phyloP scores from a whole-genome alignment of 495 filamentous ascomycete genomes.

The Elaphomyces granulatus region DNA sequence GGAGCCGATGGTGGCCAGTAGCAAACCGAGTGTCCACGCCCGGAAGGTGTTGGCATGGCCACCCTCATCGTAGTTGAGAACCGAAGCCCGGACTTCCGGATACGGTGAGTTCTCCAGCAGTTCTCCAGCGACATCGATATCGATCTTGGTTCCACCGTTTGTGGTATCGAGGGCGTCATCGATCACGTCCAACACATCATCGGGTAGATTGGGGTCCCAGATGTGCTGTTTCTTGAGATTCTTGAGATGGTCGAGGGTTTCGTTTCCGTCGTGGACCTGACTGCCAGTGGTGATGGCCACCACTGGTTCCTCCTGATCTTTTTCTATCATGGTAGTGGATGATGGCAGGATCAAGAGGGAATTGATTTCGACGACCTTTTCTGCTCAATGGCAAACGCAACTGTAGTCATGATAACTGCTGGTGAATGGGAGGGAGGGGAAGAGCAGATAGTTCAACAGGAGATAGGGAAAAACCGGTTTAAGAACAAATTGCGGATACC shows the following conservation, averaged over 20 bases:
- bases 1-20: constrained; percentile 51
- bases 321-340: constrained; percentile 16
- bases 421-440: constrained; percentile 1
- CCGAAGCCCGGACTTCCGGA: constrained; percentile 40
- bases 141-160: constrained; percentile 38
- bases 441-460: constrained; percentile 4
- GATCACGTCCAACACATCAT: constrained; percentile 45
- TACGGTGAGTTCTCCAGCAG: constrained; percentile 56
- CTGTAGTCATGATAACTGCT: too few species aligned
- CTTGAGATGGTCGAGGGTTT: constrained; percentile 21
- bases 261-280: constrained; percentile 33
- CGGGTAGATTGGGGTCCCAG: constrained; percentile 55
- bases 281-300: constrained; percentile 14
- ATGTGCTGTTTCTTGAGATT: constrained; percentile 44
- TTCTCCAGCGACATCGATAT: constrained; percentile 41
- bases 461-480: constrained; percentile 39
- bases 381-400: too few species aligned
- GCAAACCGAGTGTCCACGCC: constrained; percentile 55
- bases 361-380: constrained; percentile 1
- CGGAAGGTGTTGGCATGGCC: constrained; percentile 53
- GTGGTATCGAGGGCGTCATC: constrained; percentile 41
- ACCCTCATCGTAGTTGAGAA: constrained; percentile 45
- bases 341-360: neutral
- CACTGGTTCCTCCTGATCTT: constrained; percentile 14
- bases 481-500: too few species aligned